Evolutionary conservation across 352 stramenopile species (phyloP).

Genomic region (Globisporangium takayamanum): DNA sequence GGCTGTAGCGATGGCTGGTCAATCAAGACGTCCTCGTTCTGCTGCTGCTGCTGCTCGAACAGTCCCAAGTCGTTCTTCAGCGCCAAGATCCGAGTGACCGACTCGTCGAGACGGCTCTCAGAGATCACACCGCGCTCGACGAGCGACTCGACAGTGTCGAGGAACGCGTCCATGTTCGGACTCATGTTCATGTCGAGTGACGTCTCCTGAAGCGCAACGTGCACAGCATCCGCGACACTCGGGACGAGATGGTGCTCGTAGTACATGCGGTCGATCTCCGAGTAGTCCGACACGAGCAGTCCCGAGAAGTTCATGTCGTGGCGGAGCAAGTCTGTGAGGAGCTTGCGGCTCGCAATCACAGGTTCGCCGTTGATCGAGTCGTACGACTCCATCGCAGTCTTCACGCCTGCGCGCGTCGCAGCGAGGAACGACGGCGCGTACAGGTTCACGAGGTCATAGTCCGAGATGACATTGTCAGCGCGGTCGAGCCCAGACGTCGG

Average conservation of each 20-base stretch:
- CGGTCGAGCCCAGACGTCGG: conserved; percentile 59
- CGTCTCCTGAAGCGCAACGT: conserved; percentile 68
- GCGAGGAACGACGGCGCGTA: conserved; percentile 72
- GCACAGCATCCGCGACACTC: conserved; percentile 55
- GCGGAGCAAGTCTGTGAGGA: conserved; percentile 75
- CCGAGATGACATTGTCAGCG: conserved; percentile 55
- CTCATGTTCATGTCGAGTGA: conserved; percentile 93
- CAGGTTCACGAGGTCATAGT: conserved; percentile 67
- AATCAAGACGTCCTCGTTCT: too few species aligned
- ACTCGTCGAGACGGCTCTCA: conserved; percentile 52
- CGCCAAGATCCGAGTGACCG: conserved; percentile 53
- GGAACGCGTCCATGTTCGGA: conserved; percentile 41
- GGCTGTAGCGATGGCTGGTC: too few species aligned
- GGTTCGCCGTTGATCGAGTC: conserved; percentile 84
- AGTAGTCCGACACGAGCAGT: conserved; percentile 90
- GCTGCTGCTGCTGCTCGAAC: conserved; percentile 9
- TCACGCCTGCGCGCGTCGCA: conserved; percentile 60
- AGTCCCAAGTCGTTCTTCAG: conserved; percentile 50
- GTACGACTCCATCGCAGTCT: conserved; percentile 90
- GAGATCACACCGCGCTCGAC: conserved; percentile 33
- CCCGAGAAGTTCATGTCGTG: conserved; percentile 86
- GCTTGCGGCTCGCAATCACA: conserved; percentile 76
- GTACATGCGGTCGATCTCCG: conserved; percentile 86
- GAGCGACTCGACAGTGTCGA: conserved; percentile 44
- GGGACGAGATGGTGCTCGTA: conserved; percentile 75